These are phyloP conservation scores for Clonostachys solani DNA, from an alignment of 2,329 filamentous ascomycete genomes.

Conservation along the genomic window DNA sequence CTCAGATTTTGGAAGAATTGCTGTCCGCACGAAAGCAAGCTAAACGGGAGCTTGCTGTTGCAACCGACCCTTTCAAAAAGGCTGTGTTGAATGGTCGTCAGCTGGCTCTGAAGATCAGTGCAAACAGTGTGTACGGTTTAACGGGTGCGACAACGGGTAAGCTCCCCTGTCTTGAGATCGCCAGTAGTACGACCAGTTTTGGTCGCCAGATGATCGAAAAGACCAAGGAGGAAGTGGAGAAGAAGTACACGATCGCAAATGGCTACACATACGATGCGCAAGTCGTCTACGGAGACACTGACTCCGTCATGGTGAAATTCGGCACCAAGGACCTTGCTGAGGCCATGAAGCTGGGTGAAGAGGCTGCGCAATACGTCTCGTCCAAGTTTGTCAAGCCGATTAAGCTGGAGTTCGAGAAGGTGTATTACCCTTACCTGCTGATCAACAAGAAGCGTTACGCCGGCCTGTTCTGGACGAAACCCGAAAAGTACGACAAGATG, in stretches of 20 bases:
- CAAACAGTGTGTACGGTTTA: conserved; percentile 96
- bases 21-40: conserved; percentile 89
- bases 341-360: conserved; percentile 92
- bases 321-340: conserved; percentile 82
- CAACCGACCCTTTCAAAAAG: conserved; percentile 96
- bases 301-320: conserved; percentile 99
- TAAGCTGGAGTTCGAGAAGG: conserved; percentile 98
- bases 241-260: conserved; percentile 85
- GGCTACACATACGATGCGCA: conserved; percentile 92
- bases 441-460: conserved; percentile 99
- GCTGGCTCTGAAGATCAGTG: conserved; percentile 90
- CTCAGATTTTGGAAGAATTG: conserved; percentile 94
- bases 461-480: conserved; percentile 94
- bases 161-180: conserved; percentile 89
- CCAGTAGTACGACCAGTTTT: conserved; percentile 94
- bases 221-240: conserved; percentile 93
- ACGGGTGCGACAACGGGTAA: conserved; percentile 96
- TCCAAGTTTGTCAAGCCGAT: conserved; percentile 93
- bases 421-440: conserved; percentile 94
- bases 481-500: conserved; percentile 98
- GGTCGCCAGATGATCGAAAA: conserved; percentile 99
- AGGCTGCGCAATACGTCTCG: conserved; percentile 85
- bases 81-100: conserved; percentile 97
- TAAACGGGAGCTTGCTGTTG: conserved; percentile 81
- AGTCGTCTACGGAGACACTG: conserved; percentile 97